A percentile compares a stretch with the other conserved stretches of the same genome.
phyloP scores from a whole-genome alignment of 257 asterid species.

The Gynochthodes officinalis region DNA sequence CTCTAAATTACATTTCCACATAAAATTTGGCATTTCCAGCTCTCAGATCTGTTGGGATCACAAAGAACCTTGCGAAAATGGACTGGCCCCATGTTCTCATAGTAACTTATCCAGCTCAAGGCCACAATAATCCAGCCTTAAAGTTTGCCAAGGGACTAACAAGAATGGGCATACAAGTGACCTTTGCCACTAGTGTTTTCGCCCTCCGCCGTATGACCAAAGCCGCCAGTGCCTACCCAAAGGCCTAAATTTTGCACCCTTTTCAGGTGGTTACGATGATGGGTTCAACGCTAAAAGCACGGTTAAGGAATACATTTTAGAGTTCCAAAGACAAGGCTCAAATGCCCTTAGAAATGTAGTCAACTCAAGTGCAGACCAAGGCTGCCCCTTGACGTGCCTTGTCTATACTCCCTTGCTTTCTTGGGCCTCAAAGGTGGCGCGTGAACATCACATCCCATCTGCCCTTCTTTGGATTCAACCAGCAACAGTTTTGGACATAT shows the following conservation, averaged over 20 bases:
- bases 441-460: too few relatives aligned
- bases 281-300: constrained; percentile 1
- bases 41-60: too few relatives aligned
- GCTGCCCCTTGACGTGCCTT: constrained; percentile 20
- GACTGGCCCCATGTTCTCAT: constrained; percentile 23
- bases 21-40: too few relatives aligned
- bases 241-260: constrained; percentile 20
- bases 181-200: constrained; percentile 14
- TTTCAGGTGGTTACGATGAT: constrained; percentile 23
- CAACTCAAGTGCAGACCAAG: constrained; percentile 5
- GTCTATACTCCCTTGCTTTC: constrained; percentile 26
- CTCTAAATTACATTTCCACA: too few relatives aligned
- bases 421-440: too few relatives aligned
- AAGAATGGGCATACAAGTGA: constrained; percentile 13
- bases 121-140: constrained; percentile 29
- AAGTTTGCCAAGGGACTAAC: constrained; percentile 24
- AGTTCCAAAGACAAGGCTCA: constrained; percentile 18
- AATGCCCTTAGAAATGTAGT: constrained; percentile 21
- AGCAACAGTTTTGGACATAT: too few relatives aligned
- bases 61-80: too few relatives aligned
- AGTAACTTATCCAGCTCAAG: constrained; percentile 27
- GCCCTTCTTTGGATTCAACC: too few relatives aligned
- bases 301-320: constrained; percentile 5
- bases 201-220: constrained; percentile 15
- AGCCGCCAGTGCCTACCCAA: neutral